Evolutionary conservation across 1,139 yeast species (phyloP), one percentile per base, ranked within the genome.

Genomic region (Pichia sp.): DNA sequence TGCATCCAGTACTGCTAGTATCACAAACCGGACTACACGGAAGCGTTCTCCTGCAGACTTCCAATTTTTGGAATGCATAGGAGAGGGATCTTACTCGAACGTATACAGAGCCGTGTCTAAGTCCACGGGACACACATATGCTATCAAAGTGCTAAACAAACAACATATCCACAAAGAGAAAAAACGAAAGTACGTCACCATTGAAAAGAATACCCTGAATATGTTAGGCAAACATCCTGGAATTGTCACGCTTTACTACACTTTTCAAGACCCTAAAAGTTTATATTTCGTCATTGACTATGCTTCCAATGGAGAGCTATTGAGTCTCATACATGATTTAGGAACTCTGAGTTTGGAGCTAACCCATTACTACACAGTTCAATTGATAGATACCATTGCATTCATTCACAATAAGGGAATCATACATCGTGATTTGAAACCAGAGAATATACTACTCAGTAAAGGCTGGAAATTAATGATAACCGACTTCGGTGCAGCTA

Each of bases 11-110:
- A n/a, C n/a, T n/a, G n/a, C n/a, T n/a, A n/a, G n/a, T n/a, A n/a
- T n/a, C n/a, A n/a, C n/a, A n/a, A n/a, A n/a, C n/a, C n/a, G 9
- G 19, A 19, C 14, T 11, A 35, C 40, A 3, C 33, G 67, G 45
- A 74, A 74, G 51, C 67, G 85, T 51, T 70, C 81, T 16, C 95
- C 88, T 2, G 71, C 72, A 46, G 98, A 91, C 60, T 93, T 88
- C 60, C 77, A 77, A 45, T 87, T 91, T 53, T 91, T 94, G 24
- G 77, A 81, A 37, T 76, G 80, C 39, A 70, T 93, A 29, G 99
- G 99, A 9, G 96, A 87, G 56, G 99, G 99, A 2, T 86, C 96
- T 1, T 93, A 91, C 55, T 88, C 97, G 4, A 87, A 95, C 6
- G 97, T 91, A 6, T 83, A 82, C 34, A 77, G 83, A 36, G 98